phyloP scores from a whole-genome alignment of 129 eudicot species.

The Escallonia rubra region DNA sequence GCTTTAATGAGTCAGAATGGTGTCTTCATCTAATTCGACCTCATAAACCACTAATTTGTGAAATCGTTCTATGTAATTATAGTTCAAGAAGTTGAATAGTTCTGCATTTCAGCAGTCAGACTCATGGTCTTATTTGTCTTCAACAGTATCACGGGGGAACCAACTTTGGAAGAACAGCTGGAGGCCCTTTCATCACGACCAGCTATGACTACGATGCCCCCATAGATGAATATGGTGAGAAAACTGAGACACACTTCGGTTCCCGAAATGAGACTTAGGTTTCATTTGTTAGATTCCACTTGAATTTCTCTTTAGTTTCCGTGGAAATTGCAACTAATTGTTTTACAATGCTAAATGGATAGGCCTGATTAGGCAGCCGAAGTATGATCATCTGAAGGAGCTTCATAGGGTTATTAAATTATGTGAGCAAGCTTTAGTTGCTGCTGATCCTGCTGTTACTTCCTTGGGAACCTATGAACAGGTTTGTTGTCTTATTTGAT shows the following conservation, averaged over 20 bases:
- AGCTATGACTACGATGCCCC: slow-evolving; percentile 99
- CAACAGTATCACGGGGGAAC: slow-evolving; percentile 94
- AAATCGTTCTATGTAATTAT: no score
- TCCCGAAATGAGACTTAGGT: background rate
- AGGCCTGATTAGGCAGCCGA: slow-evolving; percentile 82
- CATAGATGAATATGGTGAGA: slow-evolving; percentile 89
- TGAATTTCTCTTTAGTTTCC: background rate
- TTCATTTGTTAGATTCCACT: background rate
- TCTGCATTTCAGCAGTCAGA: background rate
- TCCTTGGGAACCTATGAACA: slow-evolving; percentile 64
- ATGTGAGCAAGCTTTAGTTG: slow-evolving; percentile 60
- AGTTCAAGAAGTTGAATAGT: no score
- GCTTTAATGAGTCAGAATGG: no score
- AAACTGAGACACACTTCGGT: background rate
- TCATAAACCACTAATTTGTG: no score
- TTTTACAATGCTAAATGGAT: background rate
- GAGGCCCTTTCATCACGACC: slow-evolving; percentile 98
- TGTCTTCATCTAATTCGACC: no score
- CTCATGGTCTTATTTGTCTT: background rate
- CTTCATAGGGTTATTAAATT: slow-evolving; percentile 68
- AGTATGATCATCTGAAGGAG: slow-evolving; percentile 71
- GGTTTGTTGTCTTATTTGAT: slow-evolving; percentile 28
- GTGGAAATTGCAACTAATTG: background rate
- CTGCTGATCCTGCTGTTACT: slow-evolving; percentile 58
- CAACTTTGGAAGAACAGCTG: slow-evolving; percentile 96